Evolutionary conservation across 192 early-diverging fungal genomes (phyloP).

Genomic region (Tieghemiomyces parasiticus): DNA sequence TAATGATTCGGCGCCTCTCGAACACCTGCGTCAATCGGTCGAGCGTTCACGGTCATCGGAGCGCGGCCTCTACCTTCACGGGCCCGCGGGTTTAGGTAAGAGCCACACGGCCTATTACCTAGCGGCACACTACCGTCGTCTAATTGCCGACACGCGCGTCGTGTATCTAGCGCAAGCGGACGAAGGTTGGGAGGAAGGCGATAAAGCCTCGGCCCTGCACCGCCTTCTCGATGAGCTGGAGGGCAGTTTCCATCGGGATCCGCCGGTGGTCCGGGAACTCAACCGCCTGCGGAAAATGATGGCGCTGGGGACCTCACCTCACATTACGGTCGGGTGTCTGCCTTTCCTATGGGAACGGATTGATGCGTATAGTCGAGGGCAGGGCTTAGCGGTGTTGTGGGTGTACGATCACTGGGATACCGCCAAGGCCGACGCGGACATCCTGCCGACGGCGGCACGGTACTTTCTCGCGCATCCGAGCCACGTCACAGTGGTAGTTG

Average conservation of each 20-base stretch:
- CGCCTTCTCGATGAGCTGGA: not conserved
- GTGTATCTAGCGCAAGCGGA: not conserved
- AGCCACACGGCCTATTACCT: not conserved
- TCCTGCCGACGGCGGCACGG: not conserved
- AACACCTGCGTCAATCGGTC: not conserved
- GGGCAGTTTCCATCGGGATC: not conserved
- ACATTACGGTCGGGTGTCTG: not conserved
- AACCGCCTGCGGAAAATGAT: not conserved
- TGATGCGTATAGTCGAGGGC: not conserved
- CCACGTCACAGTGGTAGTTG: too few species aligned
- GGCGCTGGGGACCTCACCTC: slow-evolving; percentile 1
- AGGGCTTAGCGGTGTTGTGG: not conserved
- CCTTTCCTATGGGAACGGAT: not conserved
- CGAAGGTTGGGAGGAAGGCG: not conserved
- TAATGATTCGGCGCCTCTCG: not conserved
- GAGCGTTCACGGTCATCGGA: not conserved
- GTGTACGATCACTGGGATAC: not conserved
- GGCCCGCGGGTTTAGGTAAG: not conserved
- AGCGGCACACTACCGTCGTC: not conserved
- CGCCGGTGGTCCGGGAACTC: not conserved
- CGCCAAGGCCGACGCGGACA: not conserved
- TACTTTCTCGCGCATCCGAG: too few species aligned
- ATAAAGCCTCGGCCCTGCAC: not conserved
- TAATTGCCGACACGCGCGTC: not conserved
- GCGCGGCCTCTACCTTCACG: too few species aligned